phyloP scores from a whole-genome alignment of 1,284 basidiomycete species.

The Sanghuangporus weigelae region DNA sequence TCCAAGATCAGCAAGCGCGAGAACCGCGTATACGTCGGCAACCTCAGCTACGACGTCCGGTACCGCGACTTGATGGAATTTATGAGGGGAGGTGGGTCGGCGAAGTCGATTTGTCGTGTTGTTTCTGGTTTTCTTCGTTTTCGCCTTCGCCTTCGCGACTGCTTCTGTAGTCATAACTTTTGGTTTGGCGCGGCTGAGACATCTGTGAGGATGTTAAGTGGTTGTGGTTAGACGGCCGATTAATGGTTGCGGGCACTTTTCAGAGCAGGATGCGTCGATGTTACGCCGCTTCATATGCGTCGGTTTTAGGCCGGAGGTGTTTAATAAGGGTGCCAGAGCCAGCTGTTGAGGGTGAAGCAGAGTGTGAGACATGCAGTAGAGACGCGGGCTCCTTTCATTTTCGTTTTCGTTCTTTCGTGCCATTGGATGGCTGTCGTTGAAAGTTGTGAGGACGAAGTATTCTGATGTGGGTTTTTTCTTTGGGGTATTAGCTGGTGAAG shows the following conservation, averaged over 20 bases:
- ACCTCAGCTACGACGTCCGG: conserved; percentile 96
- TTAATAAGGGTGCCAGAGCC: conserved; percentile 5
- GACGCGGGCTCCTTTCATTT: conserved; percentile 9
- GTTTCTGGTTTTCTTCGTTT: conserved; percentile 16
- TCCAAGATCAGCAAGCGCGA: conserved; percentile 94
- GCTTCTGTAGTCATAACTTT: background rate
- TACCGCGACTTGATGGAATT: conserved; percentile 98
- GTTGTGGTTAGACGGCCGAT: conserved; percentile 13
- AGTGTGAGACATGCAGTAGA: conserved; percentile 7
- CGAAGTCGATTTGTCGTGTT: conserved; percentile 37
- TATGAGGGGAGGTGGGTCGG: conserved; percentile 98
- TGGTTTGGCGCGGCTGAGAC: conserved; percentile 1
- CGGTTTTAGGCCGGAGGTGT: background rate
- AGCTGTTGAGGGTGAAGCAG: conserved; percentile 8
- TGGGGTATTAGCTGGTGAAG: conserved; percentile 90
- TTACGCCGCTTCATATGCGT: background rate
- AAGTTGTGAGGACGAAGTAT: conserved; percentile 61
- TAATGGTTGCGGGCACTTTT: background rate
- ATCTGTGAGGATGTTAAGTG: conserved; percentile 4
- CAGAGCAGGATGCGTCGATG: background rate
- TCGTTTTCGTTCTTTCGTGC: conserved; percentile 11
- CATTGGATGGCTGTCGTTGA: conserved; percentile 35
- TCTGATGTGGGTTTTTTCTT: conserved; percentile 76
- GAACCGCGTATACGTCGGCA: conserved; percentile 97
- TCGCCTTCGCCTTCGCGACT: background rate